Conservation (phyloP, 305 asterid species). For the Rubia tinctorum region DNA sequence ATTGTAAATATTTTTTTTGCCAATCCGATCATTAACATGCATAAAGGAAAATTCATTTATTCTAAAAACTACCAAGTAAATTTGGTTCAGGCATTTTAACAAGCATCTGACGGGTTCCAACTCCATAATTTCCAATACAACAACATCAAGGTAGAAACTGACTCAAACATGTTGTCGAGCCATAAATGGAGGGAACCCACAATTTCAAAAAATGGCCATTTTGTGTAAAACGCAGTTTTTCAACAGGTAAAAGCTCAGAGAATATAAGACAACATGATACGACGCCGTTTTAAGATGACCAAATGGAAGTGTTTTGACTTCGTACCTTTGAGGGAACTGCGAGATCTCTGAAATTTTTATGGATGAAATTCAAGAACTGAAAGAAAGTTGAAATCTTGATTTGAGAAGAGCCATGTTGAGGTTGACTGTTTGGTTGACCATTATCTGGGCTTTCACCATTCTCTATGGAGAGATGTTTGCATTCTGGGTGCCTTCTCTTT, state of each 20-base stretch:
- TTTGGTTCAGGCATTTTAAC: conserved; percentile 35
- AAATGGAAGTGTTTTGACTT: neutral
- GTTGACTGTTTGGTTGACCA: conserved; percentile 51
- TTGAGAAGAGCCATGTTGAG: conserved; percentile 36
- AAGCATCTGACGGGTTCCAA: conserved; percentile 21
- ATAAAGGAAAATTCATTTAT: no score
- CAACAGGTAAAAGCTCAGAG: neutral
- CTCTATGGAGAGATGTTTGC: conserved; percentile 94
- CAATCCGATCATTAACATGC: no score
- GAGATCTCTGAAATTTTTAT: conserved; percentile 5
- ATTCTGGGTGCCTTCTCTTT: conserved; percentile 65
- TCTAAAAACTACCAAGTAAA: neutral
- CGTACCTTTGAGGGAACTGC: neutral
- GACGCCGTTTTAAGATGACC: neutral
- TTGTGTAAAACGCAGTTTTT: neutral
- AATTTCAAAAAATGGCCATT: neutral
- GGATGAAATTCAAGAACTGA: neutral
- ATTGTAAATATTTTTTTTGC: no score
- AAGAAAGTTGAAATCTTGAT: neutral
- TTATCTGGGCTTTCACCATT: conserved; percentile 69
- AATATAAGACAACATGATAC: neutral
- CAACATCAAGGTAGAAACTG: neutral
- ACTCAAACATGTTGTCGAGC: neutral
- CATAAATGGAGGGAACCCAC: neutral
- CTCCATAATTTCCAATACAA: neutral